A percentile compares a stretch with the other conserved stretches of the same genome.
phyloP scores from a whole-genome alignment of 129 eudicot species.

The Chrysanthemum lavandulifolium region DNA sequence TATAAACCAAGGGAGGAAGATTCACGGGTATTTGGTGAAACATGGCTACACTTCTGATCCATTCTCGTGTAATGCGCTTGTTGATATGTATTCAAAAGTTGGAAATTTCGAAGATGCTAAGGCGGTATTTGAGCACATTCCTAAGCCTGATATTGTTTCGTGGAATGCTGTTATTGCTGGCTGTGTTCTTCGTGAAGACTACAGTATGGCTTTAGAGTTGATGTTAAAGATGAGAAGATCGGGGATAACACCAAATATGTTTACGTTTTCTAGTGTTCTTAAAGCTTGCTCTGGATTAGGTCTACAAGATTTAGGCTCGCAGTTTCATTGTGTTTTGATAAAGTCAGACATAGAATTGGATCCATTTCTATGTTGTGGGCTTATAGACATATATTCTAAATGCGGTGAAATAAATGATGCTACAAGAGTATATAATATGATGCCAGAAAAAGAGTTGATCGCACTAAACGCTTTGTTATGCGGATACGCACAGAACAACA shows the following conservation, averaged over 20 bases:
- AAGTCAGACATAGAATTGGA: slow-evolving; percentile 58
- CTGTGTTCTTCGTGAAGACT: slow-evolving; percentile 62
- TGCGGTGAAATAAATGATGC: slow-evolving; percentile 61
- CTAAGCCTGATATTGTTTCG: slow-evolving; percentile 68
- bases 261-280: slow-evolving; percentile 79
- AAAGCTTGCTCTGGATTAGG: slow-evolving; percentile 83
- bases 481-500: slow-evolving; percentile 58
- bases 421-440: slow-evolving; percentile 42
- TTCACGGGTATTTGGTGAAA: slow-evolving; percentile 76
- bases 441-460: slow-evolving; percentile 58
- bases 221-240: slow-evolving; percentile 59
- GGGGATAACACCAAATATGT: slow-evolving; percentile 57
- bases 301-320: slow-evolving; percentile 51
- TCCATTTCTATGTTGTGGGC: slow-evolving; percentile 62
- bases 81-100: slow-evolving; percentile 84
- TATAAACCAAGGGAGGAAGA: slow-evolving; percentile 50
- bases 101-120: slow-evolving; percentile 58
- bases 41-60: slow-evolving; percentile 68
- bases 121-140: slow-evolving; percentile 50
- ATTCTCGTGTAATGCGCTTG: slow-evolving; percentile 78
- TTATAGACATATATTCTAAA: slow-evolving; percentile 80
- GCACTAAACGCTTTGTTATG: slow-evolving; percentile 65
- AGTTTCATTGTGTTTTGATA: slow-evolving; percentile 61
- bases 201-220: slow-evolving; percentile 49
- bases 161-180: slow-evolving; percentile 96